Evolutionary conservation across 2,329 filamentous ascomycete genomes (phyloP), one percentile per base, ranked within the genome.

Genomic region (Nigrograna mackinnonii): DNA sequence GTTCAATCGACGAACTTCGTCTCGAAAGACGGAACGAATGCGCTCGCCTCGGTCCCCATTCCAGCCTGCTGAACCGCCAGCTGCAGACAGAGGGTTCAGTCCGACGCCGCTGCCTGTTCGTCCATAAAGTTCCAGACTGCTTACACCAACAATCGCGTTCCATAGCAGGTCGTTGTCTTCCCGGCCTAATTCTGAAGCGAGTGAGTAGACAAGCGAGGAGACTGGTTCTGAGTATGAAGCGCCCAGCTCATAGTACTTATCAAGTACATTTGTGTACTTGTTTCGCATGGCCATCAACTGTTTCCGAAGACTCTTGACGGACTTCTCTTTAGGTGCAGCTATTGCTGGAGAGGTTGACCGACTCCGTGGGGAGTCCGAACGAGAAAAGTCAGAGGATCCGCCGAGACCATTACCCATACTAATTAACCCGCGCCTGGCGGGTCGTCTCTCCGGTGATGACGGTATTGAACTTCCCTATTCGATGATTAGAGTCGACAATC

Each of bases 81-180:
- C 74, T 26, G 73, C 37, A 67, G 76, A 60, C 63, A 83, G 46
- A 69, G 77, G 64, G 79, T 85, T 51, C 71, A 84, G 48, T 66
- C 87, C 86, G 21, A 94, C 78, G 18, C 90, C 90, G 11, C 88
- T 86, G 33, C 88, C 89, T 16, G 89, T 92, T 42, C 89, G 85
- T 13, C 91, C 91, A 53, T 94, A 95, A 1, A 96, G 79, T 64
- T 96, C 91, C 70, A 95, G 85, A 13, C 91, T 95, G n/a, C 88
- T 91, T 24, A 96, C 89, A 5, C 94, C 94, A 19, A 99, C 89
- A 59, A 97, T 96, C 5, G 91, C 85, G 44, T 96, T 79, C 94
- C 94, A 99, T 12, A 99, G 78, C 17, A 97, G 77, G 58, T 99
- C 91, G 58, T 97, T 99, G 67, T 97, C 92, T 76, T 97, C 94